phyloP scores from a whole-genome alignment of 805 yeast species.

The Jamesozyma gamospora region DNA sequence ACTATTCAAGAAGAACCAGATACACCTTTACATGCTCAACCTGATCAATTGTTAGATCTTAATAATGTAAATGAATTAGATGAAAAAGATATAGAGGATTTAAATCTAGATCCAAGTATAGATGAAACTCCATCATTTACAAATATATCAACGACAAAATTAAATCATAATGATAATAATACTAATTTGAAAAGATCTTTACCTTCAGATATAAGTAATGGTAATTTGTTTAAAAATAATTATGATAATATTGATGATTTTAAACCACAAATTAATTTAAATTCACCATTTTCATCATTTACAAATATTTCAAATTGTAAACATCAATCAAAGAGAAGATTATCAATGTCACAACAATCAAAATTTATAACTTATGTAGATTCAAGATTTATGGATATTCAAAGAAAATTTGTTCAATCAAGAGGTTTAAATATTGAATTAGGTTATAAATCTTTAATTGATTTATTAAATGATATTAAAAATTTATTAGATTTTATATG shows the following conservation, averaged over 20 bases:
- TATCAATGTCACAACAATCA: constrained; percentile 45
- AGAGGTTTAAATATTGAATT: constrained; percentile 28
- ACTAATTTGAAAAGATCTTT: not conserved
- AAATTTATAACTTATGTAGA: constrained; percentile 48
- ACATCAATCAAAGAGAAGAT: constrained; percentile 13
- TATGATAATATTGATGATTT: constrained; percentile 26
- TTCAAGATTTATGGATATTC: constrained; percentile 41
- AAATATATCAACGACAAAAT: not conserved
- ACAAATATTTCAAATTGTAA: constrained; percentile 3
- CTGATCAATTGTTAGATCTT: constrained; percentile 20
- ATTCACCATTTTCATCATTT: constrained; percentile 25
- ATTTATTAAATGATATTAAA: constrained; percentile 38
- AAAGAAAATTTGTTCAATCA: constrained; percentile 43
- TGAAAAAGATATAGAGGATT: constrained; percentile 21
- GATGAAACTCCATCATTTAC: constrained; percentile 10
- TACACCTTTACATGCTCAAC: constrained; percentile 25
- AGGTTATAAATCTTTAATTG: constrained; percentile 24
- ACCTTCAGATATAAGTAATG: not conserved
- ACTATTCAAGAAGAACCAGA: constrained; percentile 15
- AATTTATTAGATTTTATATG: constrained; percentile 47
- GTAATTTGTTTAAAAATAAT: not conserved
- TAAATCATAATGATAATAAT: constrained; percentile 1
- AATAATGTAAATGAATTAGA: constrained; percentile 19
- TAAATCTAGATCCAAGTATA: constrained; percentile 19
- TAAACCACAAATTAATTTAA: constrained; percentile 21